A percentile compares a stretch with the other conserved stretches of the same genome.
Evolutionary conservation across 208 protist species (phyloP).

Genomic region (Wallacemonas rigidus): DNA sequence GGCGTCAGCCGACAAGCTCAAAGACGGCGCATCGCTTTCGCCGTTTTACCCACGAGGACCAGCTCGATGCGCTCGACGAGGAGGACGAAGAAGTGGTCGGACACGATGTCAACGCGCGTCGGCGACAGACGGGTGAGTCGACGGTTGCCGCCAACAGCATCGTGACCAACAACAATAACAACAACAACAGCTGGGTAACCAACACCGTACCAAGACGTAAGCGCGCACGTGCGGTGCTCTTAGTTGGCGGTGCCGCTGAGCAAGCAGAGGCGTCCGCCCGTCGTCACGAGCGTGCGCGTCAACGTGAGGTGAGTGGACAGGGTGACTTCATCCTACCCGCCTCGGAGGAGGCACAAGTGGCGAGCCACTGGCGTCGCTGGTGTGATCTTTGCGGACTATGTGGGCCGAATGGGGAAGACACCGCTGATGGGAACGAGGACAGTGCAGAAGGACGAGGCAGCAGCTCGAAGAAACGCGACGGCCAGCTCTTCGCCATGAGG

Average conservation of each 20-base stretch:
- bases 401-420: not conserved
- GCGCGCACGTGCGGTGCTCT: constrained; percentile 2
- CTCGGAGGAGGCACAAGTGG: not conserved
- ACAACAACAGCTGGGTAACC: not conserved
- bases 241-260: not conserved
- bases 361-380: constrained; percentile 8
- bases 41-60: no score
- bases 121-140: no score
- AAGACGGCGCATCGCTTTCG: no score
- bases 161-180: not conserved
- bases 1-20: no score
- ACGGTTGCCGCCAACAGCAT: not conserved
- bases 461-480: not conserved
- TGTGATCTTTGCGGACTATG: not conserved
- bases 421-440: constrained; percentile 1
- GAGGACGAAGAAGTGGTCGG: no score
- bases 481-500: constrained; percentile 7
- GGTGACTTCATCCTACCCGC: no score
- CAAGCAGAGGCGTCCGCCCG: constrained; percentile 2
- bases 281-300: not conserved
- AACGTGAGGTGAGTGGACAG: not conserved
- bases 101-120: no score
- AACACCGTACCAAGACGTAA: not conserved
- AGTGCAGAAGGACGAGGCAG: not conserved
- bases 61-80: no score